Evolutionary conservation across 2,329 filamentous ascomycete species (phyloP).

Genomic region (Neopestalotiopsis rosae): DNA sequence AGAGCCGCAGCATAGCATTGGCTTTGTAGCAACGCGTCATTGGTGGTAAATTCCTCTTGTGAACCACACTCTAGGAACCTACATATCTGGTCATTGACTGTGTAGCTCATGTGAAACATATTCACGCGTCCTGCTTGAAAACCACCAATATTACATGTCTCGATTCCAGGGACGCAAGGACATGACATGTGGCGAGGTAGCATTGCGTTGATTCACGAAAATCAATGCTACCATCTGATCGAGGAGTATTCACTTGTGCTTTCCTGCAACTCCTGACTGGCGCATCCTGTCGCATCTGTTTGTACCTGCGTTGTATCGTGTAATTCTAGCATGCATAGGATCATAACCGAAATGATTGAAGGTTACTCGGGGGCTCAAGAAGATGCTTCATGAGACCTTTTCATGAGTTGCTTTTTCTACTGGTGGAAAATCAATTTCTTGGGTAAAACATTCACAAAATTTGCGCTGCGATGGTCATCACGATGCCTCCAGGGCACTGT

Average conservation of each 20-base stretch:
- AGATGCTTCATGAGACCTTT: not conserved
- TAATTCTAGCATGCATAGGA: not conserved
- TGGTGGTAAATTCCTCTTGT: not conserved
- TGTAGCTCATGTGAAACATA: no score
- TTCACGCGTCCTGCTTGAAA: not conserved
- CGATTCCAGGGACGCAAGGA: not conserved
- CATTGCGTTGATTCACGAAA: not conserved
- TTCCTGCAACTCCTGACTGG: not conserved
- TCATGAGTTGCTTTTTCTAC: not conserved
- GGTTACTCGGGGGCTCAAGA: not conserved
- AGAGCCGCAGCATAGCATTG: not conserved
- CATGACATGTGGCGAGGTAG: not conserved
- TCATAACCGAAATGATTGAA: conserved; percentile 10
- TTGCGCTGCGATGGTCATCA: not conserved
- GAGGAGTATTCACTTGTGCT: not conserved
- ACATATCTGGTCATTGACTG: not conserved
- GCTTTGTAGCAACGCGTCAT: not conserved
- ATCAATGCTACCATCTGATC: no score
- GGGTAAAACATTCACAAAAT: not conserved
- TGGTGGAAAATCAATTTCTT: conserved; percentile 7
- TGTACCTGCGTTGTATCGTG: not conserved
- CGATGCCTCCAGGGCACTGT: not conserved
- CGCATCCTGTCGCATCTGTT: not conserved
- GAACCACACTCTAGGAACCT: not conserved
- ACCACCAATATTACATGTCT: not conserved